Conservation (phyloP, 179 eudicot species). For the Actinidia polygama region DNA sequence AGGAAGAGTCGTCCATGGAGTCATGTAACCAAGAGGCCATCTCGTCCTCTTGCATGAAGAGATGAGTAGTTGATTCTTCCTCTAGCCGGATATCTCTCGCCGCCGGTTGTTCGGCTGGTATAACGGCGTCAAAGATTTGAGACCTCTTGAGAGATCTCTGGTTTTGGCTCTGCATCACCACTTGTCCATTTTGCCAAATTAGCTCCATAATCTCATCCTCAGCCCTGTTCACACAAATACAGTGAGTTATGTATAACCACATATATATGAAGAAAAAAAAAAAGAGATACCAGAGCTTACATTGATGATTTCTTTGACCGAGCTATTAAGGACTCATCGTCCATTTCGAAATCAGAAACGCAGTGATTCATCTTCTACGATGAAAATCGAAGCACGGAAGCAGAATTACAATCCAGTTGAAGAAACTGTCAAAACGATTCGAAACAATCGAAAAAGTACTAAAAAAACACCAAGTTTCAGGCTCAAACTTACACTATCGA, state of each 20-base stretch:
- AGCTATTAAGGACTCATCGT: slow-evolving; percentile 22
- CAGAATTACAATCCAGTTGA: not conserved
- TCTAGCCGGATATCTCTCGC: slow-evolving; percentile 25
- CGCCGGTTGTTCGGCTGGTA: slow-evolving; percentile 24
- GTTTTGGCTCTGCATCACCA: slow-evolving; percentile 34
- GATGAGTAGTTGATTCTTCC: slow-evolving; percentile 27
- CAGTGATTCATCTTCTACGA: slow-evolving; percentile 24
- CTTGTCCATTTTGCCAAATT: slow-evolving; percentile 34
- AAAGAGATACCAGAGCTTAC: not conserved
- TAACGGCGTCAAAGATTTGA: slow-evolving; percentile 18
- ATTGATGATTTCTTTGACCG: slow-evolving; percentile 17
- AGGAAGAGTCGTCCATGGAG: slow-evolving; percentile 45
- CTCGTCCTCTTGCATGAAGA: slow-evolving; percentile 70
- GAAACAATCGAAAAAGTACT: not conserved
- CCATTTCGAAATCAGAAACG: slow-evolving; percentile 28
- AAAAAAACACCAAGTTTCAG: not conserved
- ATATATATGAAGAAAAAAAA: not conserved
- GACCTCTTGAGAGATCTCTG: slow-evolving; percentile 24
- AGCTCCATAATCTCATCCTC: slow-evolving; percentile 37
- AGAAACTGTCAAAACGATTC: not conserved
- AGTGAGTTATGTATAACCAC: not conserved
- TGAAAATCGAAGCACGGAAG: not conserved
- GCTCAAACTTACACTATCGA: not conserved
- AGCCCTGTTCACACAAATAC: slow-evolving; percentile 8
- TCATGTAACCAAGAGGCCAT: slow-evolving; percentile 74